Evolutionary conservation across 2,329 filamentous ascomycete species (phyloP), one percentile per base, ranked within the genome.

Genomic region (Cladobotryum protrusum): DNA sequence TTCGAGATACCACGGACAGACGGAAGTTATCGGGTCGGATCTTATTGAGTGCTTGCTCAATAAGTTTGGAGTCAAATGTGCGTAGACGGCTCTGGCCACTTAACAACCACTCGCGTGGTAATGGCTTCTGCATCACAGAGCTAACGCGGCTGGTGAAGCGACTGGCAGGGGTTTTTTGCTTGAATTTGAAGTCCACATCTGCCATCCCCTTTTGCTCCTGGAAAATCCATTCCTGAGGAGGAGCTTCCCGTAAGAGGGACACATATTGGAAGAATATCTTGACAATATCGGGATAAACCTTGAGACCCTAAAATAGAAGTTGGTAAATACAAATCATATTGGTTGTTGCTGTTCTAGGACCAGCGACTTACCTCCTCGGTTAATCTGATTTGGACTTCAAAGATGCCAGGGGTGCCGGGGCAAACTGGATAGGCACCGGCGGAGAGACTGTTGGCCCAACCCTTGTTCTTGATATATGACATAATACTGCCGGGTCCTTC

Each of bases 121-220:
- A 73, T 1, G 87, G 87, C 66, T 87, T 90, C 65, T 97, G 93
- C 93, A 99, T 97, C 15, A 89, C 81, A 15, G 86, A 83, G 62
- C 86, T 90, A 56, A 89, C 82, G 53, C 81, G 83, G 72, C 89
- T 96, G 0, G 90, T 93, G 61, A 96, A 97, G 24, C 86, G 82
- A 63, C 86, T 93, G 2, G 92, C 89, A 1, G 88, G 89, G 2
- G 84, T 88, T 74, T 97, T 97, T 65, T 97, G 89, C 68, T 85
- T 89, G 70, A 95, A 99, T 57, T 87, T 88, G 76, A 99, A 99
- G 59, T 95, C 87, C 12, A 97, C 89, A 57, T 97, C 91, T 41
- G 87, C 85, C 71, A 97, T 83, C 34, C 85, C 84, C 67, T 90
- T 92, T 67, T 93, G 87, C 69, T 99, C 93, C 32, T 95, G 82